These are phyloP conservation scores for Blastocystis sp. DNA, from an alignment of 352 stramenopile species.

Conservation along the genomic window DNA sequence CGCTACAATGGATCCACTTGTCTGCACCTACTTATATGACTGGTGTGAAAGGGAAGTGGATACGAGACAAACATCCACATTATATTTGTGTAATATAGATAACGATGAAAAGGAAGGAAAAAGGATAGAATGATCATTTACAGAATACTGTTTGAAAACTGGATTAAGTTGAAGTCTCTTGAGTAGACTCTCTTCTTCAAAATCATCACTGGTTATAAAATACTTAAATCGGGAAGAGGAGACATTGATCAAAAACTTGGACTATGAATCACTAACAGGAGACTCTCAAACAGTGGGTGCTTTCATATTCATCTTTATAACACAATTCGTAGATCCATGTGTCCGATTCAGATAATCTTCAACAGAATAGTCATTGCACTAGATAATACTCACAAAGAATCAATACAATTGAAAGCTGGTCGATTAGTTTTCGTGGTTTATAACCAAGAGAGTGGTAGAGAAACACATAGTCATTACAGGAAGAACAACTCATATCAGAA, in stretches of 20 bases:
- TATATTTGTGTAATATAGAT: neutral
- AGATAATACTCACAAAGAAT: neutral
- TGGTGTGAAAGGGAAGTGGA: neutral
- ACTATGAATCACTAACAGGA: neutral
- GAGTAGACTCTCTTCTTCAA: neutral
- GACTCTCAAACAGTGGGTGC: neutral
- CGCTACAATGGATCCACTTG: neutral
- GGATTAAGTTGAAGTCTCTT: neutral
- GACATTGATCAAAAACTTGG: neutral
- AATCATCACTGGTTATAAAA: slow-evolving; percentile 31
- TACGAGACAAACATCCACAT: slow-evolving; percentile 24
- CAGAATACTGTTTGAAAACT: neutral
- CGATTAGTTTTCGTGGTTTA: slow-evolving; percentile 26
- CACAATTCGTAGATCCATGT: neutral
- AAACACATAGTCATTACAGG: slow-evolving; percentile 6
- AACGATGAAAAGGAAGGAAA: neutral
- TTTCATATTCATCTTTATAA: neutral
- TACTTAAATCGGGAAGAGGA: neutral
- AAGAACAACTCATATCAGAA: neutral
- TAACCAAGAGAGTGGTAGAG: slow-evolving; percentile 18
- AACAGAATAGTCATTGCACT: slow-evolving; percentile 46
- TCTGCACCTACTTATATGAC: neutral
- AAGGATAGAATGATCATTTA: neutral
- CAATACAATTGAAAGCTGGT: neutral
- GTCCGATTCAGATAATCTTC: neutral